Evolutionary conservation across 2,329 filamentous ascomycete species (phyloP).

Genomic region (Colletotrichum navitas): DNA sequence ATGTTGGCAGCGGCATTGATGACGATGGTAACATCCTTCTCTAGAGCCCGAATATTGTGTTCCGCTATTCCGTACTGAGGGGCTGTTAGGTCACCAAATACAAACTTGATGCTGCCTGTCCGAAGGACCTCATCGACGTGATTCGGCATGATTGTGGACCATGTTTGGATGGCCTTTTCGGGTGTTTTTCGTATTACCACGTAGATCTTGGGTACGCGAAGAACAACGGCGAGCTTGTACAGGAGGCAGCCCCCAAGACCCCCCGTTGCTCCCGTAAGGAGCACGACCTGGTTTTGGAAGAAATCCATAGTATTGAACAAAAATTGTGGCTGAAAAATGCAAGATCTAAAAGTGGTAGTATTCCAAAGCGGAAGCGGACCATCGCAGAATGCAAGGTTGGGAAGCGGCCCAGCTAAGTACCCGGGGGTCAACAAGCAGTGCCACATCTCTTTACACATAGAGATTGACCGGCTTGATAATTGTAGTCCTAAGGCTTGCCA

Average conservation of each 20-base stretch:
- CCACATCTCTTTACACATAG: not conserved
- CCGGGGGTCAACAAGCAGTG: not conserved
- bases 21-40: not conserved
- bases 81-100: not conserved
- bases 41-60: not conserved
- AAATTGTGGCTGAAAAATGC: no score
- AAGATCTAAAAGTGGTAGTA: no score
- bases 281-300: not conserved
- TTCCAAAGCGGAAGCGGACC: not conserved
- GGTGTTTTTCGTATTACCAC: slow-evolving; percentile 6
- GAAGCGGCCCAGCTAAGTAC: not conserved
- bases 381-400: not conserved
- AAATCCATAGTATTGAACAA: not conserved
- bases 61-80: not conserved
- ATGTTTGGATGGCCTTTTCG: slow-evolving; percentile 1
- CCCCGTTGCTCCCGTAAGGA: not conserved
- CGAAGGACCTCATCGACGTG: not conserved
- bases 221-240: slow-evolving; percentile 1
- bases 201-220: slow-evolving; percentile 4
- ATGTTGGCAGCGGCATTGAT: not conserved
- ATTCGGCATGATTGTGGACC: not conserved
- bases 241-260: not conserved
- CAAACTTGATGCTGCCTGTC: not conserved
- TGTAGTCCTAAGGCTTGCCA: not conserved
- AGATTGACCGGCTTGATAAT: not conserved